These are phyloP conservation scores for Blastocystis sp. DNA, from an alignment of 352 stramenopile genomes.

Conservation along the genomic window DNA sequence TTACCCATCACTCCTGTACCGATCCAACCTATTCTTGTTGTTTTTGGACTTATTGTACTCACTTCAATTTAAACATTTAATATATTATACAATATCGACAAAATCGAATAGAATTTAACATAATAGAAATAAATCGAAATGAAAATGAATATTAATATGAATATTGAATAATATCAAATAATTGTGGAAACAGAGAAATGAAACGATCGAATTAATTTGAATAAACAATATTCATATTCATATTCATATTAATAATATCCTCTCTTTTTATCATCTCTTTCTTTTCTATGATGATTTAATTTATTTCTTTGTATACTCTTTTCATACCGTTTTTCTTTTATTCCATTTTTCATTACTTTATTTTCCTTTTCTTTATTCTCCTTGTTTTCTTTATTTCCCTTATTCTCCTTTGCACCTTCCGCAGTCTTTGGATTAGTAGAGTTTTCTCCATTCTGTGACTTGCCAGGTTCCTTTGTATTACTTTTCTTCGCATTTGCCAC, in stretches of 20 bases:
- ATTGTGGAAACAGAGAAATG: no score
- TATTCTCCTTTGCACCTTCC: neutral
- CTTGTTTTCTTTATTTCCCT: neutral
- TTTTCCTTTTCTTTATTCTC: neutral
- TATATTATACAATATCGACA: no score
- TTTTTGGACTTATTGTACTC: constrained; percentile 44
- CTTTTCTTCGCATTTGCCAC: neutral
- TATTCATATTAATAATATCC: neutral
- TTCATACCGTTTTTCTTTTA: neutral
- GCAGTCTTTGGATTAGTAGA: neutral
- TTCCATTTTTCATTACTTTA: neutral
- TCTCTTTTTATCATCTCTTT: constrained; percentile 22
- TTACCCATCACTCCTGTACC: constrained; percentile 79
- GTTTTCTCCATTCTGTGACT: neutral
- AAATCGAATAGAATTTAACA: no score
- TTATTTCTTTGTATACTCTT: constrained; percentile 51
- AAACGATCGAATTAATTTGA: no score
- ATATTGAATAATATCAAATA: no score
- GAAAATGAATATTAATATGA: no score
- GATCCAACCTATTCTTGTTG: constrained; percentile 74
- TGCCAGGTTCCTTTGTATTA: neutral
- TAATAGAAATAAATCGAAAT: no score
- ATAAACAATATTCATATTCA: no score
- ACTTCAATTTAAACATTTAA: no score
- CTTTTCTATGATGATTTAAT: constrained; percentile 28